These are phyloP conservation scores for Umbilicus rupestris DNA, from an alignment of 164 flowering plant genomes.

Conservation along the genomic window DNA sequence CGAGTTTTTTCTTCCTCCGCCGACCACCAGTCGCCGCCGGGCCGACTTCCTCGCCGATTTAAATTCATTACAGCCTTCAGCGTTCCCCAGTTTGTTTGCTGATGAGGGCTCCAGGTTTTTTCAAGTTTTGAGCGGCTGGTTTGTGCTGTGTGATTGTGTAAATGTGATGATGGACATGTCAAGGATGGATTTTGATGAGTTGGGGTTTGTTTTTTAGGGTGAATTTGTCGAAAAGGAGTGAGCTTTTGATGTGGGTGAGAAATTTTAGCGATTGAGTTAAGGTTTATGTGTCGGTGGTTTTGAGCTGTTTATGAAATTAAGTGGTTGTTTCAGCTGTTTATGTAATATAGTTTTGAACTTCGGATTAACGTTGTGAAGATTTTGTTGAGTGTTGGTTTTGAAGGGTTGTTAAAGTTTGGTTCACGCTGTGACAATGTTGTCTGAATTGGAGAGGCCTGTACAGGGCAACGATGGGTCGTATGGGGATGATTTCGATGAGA, in stretches of 20 bases:
- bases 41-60: neutral
- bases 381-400: neutral
- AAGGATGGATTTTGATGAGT: neutral
- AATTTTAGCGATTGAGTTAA: neutral
- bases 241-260: neutral
- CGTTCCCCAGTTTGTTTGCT: neutral
- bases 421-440: conserved; percentile 27
- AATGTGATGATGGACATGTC: neutral
- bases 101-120: neutral
- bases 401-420: conserved; percentile 2
- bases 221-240: neutral
- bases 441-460: conserved; percentile 58
- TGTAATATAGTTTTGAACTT: neutral
- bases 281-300: neutral
- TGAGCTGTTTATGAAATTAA: neutral
- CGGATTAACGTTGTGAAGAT: neutral
- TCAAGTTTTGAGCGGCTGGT: neutral
- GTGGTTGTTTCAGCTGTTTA: neutral
- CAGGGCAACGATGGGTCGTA: conserved; percentile 44
- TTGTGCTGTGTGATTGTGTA: neutral
- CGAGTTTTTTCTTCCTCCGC: neutral
- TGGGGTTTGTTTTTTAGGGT: neutral
- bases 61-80: neutral
- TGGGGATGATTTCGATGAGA: conserved; percentile 70
- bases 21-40: conserved; percentile 9